These are phyloP conservation scores for Haplosporangium gracile DNA, from an alignment of 192 early-diverging fungal species.

Conservation along the genomic window DNA sequence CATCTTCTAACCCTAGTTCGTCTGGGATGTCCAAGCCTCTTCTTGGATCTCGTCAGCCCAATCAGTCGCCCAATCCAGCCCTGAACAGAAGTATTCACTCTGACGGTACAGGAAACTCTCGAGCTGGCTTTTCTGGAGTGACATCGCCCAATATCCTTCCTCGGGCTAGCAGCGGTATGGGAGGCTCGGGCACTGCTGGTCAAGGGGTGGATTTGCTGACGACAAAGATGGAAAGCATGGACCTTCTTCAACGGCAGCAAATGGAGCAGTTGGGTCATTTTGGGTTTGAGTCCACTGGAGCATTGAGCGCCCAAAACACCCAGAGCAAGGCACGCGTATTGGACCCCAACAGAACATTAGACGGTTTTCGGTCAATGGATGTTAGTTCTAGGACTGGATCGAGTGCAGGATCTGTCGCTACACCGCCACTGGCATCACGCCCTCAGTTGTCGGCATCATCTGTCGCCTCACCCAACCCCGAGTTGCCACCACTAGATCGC, in stretches of 20 bases:
- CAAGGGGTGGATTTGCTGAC: constrained; percentile 1
- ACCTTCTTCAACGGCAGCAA: constrained; percentile 37
- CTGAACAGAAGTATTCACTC: constrained; percentile 2
- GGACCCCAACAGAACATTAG: constrained; percentile 44
- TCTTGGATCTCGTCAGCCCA: constrained; percentile 2
- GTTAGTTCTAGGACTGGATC: neutral
- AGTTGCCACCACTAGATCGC: constrained; percentile 13
- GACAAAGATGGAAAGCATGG: constrained; percentile 16
- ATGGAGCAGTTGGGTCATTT: constrained; percentile 47
- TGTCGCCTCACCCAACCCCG: neutral
- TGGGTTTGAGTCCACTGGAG: neutral
- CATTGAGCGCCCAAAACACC: constrained; percentile 8
- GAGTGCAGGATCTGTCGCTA: neutral
- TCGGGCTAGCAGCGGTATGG: neutral
- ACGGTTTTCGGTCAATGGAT: constrained; percentile 30
- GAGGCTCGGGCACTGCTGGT: neutral
- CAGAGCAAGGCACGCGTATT: constrained; percentile 41
- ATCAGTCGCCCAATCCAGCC: neutral
- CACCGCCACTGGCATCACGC: constrained; percentile 1
- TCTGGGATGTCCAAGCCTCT: constrained; percentile 34
- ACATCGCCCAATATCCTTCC: neutral
- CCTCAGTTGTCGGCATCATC: neutral
- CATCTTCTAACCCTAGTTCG: constrained; percentile 4
- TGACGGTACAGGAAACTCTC: constrained; percentile 24
- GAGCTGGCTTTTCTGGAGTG: neutral